Conservation (phyloP, 1,284 basidiomycete species). For the Cutaneotrichosporon cutaneum region DNA sequence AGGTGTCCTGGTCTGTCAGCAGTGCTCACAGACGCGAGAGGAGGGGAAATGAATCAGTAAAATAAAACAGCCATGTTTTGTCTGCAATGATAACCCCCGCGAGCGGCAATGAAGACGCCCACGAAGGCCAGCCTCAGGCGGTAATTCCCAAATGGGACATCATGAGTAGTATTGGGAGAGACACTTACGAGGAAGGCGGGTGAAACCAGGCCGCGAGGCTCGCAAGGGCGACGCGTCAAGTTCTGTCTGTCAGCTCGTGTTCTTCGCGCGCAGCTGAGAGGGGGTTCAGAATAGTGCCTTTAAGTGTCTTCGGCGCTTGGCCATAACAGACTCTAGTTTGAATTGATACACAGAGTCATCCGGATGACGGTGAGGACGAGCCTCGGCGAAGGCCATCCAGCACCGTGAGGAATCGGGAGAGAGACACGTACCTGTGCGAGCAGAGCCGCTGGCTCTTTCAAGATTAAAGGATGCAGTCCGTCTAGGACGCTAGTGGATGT, state of each 20-base stretch:
- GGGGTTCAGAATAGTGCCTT: conserved; percentile 50
- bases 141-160: conserved; percentile 54
- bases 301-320: conserved; percentile 53
- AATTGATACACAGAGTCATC: conserved; percentile 53
- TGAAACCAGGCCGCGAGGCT: conserved; percentile 11
- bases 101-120: conserved; percentile 40
- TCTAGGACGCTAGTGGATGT: background rate
- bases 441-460: conserved; percentile 17
- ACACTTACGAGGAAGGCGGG: conserved; percentile 17
- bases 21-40: conserved; percentile 12
- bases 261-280: background rate
- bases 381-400: conserved; percentile 7
- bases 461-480: conserved; percentile 1
- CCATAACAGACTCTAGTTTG: conserved; percentile 55
- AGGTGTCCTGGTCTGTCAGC: conserved; percentile 22
- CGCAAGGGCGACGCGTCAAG: conserved; percentile 2
- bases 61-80: conserved; percentile 55
- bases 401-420: conserved; percentile 6
- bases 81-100: conserved; percentile 38
- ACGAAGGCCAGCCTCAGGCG: conserved; percentile 44
- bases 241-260: conserved; percentile 10
- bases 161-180: conserved; percentile 27
- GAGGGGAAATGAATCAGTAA: conserved; percentile 39
- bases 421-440: conserved; percentile 16
- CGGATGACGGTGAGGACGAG: conserved; percentile 11